phyloP scores from a whole-genome alignment of 306 rosid genomes.

The Vigna mungo region DNA sequence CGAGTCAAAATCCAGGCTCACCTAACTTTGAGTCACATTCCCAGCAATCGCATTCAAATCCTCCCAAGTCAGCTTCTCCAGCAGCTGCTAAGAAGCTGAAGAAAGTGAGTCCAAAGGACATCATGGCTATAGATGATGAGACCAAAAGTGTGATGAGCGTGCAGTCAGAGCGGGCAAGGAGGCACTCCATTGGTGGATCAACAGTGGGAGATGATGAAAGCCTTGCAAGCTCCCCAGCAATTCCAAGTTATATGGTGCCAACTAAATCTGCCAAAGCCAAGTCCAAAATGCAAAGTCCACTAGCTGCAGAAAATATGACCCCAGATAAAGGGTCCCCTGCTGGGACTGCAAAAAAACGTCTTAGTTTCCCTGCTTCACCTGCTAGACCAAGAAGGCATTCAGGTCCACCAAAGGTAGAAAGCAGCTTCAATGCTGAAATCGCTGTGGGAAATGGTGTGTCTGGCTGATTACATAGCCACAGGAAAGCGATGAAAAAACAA shows the following conservation, averaged over 20 bases:
- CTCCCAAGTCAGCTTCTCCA: conserved; percentile 66
- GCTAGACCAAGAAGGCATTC: conserved; percentile 79
- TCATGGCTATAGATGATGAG: conserved; percentile 65
- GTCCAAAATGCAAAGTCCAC: conserved; percentile 76
- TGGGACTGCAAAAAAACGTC: conserved; percentile 75
- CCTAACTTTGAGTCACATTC: conserved; percentile 58
- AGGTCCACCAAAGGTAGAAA: conserved; percentile 78
- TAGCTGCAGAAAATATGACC: conserved; percentile 57
- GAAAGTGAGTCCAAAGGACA: conserved; percentile 74
- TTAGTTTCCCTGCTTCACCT: conserved; percentile 82
- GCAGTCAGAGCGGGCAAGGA: conserved; percentile 73
- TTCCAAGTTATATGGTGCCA: conserved; percentile 92
- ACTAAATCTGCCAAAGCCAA: conserved; percentile 89
- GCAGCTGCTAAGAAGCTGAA: conserved; percentile 53
- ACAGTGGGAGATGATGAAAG: conserved; percentile 74
- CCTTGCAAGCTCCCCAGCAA: conserved; percentile 71
- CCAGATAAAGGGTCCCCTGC: conserved; percentile 59
- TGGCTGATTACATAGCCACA: conserved; percentile 36
- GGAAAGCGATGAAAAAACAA: conserved; percentile 38
- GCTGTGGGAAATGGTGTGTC: conserved; percentile 60
- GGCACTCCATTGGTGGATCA: conserved; percentile 84
- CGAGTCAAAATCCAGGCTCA: conserved; percentile 67
- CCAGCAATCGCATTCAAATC: conserved; percentile 54
- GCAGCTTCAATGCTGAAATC: conserved; percentile 60
- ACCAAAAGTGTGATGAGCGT: conserved; percentile 65